Evolutionary conservation across 2,329 filamentous ascomycete species (phyloP), one percentile per base, ranked within the genome.

Genomic region (Truncatella angustata): DNA sequence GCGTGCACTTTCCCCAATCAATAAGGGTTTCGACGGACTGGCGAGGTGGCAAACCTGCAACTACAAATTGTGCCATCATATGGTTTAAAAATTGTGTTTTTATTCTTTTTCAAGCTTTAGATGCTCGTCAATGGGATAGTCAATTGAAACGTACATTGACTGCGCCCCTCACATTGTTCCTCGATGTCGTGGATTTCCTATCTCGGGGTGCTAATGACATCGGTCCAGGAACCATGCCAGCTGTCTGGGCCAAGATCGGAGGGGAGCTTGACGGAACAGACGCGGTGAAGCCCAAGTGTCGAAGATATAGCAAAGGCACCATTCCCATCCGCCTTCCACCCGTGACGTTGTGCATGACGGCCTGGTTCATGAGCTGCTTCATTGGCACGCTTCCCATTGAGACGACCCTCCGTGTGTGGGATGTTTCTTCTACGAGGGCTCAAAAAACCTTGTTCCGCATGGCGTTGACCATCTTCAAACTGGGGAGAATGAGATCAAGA

Each of bases 361-460:
- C 92, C 4, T 97, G 93, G 93, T 95, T 97, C 70, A 97, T 97
- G 93, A 95, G 90, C 45, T 89, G 94, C 62, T 97, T 94, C 69
- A 94, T 97, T 55, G 91, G 92, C 49, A 96, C 90, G 0, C 75
- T 97, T 16, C 93, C 93, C 2, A 91, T 96, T 56, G 93, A 97
- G 72, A 91, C 88, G 16, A 93, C 92, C 0, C 80, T 97, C 16
- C 87, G 93, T 6, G 90, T 97, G 1, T 97, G 93, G 93, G 93
- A 97, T 62, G 84, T 91, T 92, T 97, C 66, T 96, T 97, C 68
- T 96, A 95, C 69, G 93, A 97, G 70, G 93, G 93, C 3, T 91
- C 88, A 45, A 95, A 94, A n/a, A 68, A 96, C 91, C 0, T 81
- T 97, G 5, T 97, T 97, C 74, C 89, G 92, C 44, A 90, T 96